phyloP scores from a whole-genome alignment of 2,329 filamentous ascomycete genomes.

The Phoma herbarum region DNA sequence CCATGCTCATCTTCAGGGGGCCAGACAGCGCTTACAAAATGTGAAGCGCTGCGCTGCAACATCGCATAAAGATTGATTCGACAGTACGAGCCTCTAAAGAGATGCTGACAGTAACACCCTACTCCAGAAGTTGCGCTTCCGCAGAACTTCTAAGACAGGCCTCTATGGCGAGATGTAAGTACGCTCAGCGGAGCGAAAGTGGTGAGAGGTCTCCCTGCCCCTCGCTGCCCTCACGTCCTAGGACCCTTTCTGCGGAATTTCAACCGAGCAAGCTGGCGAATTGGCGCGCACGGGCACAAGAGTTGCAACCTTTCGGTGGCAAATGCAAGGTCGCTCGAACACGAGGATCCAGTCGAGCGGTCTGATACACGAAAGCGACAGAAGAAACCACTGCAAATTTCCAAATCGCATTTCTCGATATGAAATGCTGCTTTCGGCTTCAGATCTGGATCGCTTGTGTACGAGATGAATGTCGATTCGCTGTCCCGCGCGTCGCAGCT shows the following conservation, averaged over 20 bases:
- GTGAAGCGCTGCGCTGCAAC: neutral
- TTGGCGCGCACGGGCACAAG: neutral
- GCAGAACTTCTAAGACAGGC: neutral
- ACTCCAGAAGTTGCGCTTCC: neutral
- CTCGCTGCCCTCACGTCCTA: neutral
- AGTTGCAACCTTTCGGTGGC: neutral
- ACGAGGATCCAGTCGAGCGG: neutral
- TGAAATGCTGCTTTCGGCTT: neutral
- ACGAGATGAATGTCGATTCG: neutral
- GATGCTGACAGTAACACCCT: neutral
- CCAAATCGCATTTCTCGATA: neutral
- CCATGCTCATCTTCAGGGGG: neutral
- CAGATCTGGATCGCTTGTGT: neutral
- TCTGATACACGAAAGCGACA: neutral
- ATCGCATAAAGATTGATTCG: neutral
- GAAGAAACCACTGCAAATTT: neutral
- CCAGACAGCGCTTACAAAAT: neutral
- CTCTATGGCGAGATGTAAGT: neutral
- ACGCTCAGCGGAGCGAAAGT: neutral
- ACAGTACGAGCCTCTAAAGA: neutral
- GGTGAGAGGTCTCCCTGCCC: neutral
- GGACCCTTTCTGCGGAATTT: neutral
- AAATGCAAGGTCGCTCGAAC: neutral
- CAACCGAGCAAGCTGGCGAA: neutral
- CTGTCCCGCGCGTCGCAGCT: neutral